Evolutionary conservation across 2,329 filamentous ascomycete species (phyloP).

Genomic region (Aspergillus sp.): DNA sequence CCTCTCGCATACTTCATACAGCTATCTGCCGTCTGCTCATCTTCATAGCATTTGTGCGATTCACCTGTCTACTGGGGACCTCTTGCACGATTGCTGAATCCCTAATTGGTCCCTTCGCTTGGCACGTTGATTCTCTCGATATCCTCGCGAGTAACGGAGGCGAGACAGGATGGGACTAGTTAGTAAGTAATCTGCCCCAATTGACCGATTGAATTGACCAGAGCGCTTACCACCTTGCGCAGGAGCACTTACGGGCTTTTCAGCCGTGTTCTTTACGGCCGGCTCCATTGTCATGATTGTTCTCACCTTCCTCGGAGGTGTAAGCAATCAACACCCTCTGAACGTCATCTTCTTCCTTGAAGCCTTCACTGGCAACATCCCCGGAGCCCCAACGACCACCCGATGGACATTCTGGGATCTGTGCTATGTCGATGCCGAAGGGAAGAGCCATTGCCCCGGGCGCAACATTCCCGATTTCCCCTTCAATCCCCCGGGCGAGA

Average conservation of each 20-base stretch:
- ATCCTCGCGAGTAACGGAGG: too few relatives aligned
- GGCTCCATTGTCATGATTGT: conserved; percentile 55
- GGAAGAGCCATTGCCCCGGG: conserved; percentile 57
- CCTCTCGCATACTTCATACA: too few relatives aligned
- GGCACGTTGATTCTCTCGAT: too few relatives aligned
- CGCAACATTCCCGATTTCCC: conserved; percentile 53
- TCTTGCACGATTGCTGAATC: too few relatives aligned
- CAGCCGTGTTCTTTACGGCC: conserved; percentile 53
- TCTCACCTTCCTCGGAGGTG: conserved; percentile 56
- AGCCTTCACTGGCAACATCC: conserved; percentile 64
- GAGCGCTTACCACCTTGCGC: too few relatives aligned
- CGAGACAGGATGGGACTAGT: too few relatives aligned
- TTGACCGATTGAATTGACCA: too few relatives aligned
- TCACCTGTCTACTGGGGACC: too few relatives aligned
- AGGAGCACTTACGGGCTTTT: conserved; percentile 48
- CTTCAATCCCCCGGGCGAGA: conserved; percentile 49
- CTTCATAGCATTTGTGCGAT: conserved; percentile 1
- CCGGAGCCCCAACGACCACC: conserved; percentile 55
- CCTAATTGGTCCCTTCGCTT: too few relatives aligned
- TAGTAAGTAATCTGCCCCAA: too few relatives aligned
- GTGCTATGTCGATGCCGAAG: conserved; percentile 52
- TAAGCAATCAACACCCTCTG: conserved; percentile 47
- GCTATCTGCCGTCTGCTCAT: conserved; percentile 1
- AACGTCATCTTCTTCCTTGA: conserved; percentile 77
- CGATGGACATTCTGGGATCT: conserved; percentile 91